These are phyloP conservation scores for Limonium bicolor DNA, from an alignment of 148 eudicot genomes.

Conservation along the genomic window DNA sequence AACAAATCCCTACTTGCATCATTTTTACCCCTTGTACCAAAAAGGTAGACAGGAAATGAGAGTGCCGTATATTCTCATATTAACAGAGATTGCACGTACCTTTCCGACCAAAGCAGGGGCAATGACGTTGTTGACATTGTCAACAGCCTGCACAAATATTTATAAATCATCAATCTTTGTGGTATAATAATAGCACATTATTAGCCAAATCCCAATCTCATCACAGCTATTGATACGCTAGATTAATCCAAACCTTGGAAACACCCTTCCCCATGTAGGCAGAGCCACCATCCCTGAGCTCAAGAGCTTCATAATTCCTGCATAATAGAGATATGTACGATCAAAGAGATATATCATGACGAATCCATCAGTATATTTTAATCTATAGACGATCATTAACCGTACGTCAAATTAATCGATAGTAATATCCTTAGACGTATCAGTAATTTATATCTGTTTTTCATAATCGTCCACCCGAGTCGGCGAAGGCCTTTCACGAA, in stretches of 20 bases:
- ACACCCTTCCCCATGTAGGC: conserved; percentile 96
- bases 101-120: conserved; percentile 86
- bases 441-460: neutral
- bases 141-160: conserved; percentile 42
- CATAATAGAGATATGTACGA: conserved; percentile 4
- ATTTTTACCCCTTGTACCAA: no score
- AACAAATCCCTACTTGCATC: no score
- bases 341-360: neutral
- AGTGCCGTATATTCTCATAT: no score
- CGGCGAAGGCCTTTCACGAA: neutral
- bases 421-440: neutral
- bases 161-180: neutral
- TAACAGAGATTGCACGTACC: no score
- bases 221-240: neutral
- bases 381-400: neutral
- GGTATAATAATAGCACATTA: no score
- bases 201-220: conserved; percentile 6
- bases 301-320: conserved; percentile 95
- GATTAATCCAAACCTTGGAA: conserved; percentile 37
- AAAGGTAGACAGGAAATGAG: no score
- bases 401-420: neutral
- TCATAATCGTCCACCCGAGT: neutral
- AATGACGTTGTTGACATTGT: conserved; percentile 66
- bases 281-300: conserved; percentile 88
- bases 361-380: neutral